These are phyloP conservation scores for Emergomyces pasteurianus DNA, from an alignment of 2,329 filamentous ascomycete genomes.

Conservation along the genomic window DNA sequence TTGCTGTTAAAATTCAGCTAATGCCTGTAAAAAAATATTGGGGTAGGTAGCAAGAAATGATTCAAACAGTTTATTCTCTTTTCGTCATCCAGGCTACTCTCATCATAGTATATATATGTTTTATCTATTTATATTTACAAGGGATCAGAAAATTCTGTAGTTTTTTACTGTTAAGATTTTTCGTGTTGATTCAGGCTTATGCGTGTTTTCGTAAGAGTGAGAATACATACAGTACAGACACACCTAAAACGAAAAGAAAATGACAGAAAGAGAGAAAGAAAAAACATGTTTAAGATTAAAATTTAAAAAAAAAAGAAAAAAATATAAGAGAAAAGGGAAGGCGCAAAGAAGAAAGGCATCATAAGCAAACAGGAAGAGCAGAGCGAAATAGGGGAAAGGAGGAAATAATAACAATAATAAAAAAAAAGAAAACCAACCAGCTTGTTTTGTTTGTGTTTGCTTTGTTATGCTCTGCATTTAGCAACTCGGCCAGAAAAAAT, in stretches of 20 bases:
- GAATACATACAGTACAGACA: not conserved
- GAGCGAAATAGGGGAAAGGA: slow-evolving; percentile 6
- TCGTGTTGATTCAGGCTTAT: not conserved
- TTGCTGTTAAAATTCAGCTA: no score
- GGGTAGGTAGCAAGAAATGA: no score
- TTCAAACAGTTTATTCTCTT: no score
- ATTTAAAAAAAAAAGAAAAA: slow-evolving; percentile 5
- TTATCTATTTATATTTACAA: no score
- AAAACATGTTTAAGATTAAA: slow-evolving; percentile 5
- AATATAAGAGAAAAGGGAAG: slow-evolving; percentile 8
- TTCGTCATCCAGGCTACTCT: no score
- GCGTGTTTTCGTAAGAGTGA: not conserved
- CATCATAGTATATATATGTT: no score
- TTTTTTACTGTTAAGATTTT: not conserved
- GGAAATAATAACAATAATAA: slow-evolving; percentile 9
- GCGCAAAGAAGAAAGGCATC: slow-evolving; percentile 9
- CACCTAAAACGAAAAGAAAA: slow-evolving; percentile 10
- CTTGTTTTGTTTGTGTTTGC: not conserved
- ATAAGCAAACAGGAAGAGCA: not conserved
- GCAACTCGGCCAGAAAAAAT: no score
- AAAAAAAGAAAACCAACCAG: not conserved
- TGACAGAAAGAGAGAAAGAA: not conserved
- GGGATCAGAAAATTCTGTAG: no score
- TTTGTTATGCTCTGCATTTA: not conserved
- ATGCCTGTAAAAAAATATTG: no score